These are phyloP conservation scores for Pilatotrama ljubarskyi DNA, from an alignment of 768 basidiomycete species.

Conservation along the genomic window DNA sequence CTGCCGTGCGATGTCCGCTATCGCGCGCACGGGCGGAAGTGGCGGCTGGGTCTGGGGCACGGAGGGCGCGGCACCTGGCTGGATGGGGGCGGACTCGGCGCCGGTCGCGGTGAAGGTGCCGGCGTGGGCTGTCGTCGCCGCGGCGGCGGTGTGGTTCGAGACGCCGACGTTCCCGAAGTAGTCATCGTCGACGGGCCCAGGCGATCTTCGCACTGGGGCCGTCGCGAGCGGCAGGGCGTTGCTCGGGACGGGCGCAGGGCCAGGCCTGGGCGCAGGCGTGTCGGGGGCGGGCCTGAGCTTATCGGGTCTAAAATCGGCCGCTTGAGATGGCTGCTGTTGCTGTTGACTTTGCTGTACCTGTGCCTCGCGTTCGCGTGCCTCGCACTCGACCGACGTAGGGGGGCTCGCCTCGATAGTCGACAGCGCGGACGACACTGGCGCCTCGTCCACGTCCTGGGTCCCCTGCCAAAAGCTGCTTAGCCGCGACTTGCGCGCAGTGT, in stretches of 20 bases:
- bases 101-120: background rate
- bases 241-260: slow-evolving; percentile 9
- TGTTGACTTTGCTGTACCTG: background rate
- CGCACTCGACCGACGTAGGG: slow-evolving; percentile 14
- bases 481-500: slow-evolving; percentile 48
- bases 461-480: slow-evolving; percentile 78
- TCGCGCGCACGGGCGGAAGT: background rate
- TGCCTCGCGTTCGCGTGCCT: background rate
- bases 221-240: slow-evolving; percentile 29
- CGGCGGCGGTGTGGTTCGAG: background rate
- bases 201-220: slow-evolving; percentile 24
- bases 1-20: slow-evolving; percentile 25
- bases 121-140: background rate
- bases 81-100: background rate
- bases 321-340: background rate
- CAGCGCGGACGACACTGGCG: slow-evolving; percentile 16
- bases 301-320: background rate
- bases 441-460: slow-evolving; percentile 62
- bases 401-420: slow-evolving; percentile 34
- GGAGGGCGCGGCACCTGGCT: too few species aligned
- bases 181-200: slow-evolving; percentile 28
- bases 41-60: background rate
- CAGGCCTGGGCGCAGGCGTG: background rate
- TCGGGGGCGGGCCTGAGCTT: too few species aligned
- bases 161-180: slow-evolving; percentile 32